These are phyloP conservation scores for Irpex sp. DNA, from an alignment of 1,284 basidiomycete genomes.

Conservation along the genomic window DNA sequence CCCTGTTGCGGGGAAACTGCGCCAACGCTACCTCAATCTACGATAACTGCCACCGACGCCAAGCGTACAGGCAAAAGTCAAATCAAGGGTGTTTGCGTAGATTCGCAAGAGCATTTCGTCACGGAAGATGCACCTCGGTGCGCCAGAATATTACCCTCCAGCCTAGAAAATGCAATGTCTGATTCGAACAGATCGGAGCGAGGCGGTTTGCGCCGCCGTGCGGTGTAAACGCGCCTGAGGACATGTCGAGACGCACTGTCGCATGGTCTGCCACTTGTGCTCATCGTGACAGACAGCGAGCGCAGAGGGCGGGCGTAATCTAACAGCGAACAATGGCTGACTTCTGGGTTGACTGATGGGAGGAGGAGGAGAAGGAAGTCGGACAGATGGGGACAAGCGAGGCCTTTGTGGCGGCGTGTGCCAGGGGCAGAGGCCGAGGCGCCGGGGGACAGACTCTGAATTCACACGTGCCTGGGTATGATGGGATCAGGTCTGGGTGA, in stretches of 20 bases:
- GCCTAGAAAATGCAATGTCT: not conserved
- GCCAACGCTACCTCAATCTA: no score
- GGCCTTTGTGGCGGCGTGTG: not conserved
- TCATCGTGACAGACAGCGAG: not conserved
- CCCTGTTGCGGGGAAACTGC: no score
- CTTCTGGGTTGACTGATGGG: not conserved
- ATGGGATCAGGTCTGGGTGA: slow-evolving; percentile 13
- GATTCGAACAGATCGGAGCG: not conserved
- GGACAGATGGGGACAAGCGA: not conserved
- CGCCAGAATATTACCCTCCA: not conserved
- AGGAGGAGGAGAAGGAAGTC: not conserved
- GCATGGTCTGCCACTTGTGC: not conserved
- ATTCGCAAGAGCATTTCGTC: not conserved
- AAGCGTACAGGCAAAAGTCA: not conserved
- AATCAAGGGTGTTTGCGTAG: not conserved
- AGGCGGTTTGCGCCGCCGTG: not conserved
- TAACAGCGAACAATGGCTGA: not conserved
- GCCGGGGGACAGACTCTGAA: not conserved
- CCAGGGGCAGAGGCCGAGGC: slow-evolving; percentile 1
- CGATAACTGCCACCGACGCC: no score
- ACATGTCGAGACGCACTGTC: not conserved
- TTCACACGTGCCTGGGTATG: slow-evolving; percentile 9
- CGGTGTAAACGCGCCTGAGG: not conserved
- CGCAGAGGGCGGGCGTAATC: not conserved
- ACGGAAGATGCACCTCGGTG: not conserved